phyloP scores from a whole-genome alignment of 139 green algal species.

The Coelastrella sp. region DNA sequence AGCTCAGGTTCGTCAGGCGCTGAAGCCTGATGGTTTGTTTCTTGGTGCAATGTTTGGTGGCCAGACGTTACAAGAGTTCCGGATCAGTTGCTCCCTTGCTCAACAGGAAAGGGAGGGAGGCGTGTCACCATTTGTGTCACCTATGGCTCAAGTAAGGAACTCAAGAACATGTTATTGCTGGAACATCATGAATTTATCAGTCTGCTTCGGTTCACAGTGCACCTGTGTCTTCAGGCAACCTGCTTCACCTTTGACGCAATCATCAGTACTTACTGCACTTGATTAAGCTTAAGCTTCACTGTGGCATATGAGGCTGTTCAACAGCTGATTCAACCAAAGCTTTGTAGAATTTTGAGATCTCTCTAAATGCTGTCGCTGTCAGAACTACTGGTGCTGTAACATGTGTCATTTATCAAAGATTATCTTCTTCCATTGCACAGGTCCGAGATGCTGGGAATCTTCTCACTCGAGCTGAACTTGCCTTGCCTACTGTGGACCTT shows the following conservation, averaged over 20 bases:
- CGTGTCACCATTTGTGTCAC: slow-evolving; percentile 75
- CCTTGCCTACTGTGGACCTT: slow-evolving; percentile 80
- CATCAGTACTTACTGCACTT: too few species aligned
- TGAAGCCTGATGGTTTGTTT: slow-evolving; percentile 84
- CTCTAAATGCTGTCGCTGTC: neutral
- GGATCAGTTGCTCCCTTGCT: slow-evolving; percentile 77
- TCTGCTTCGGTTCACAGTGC: too few species aligned
- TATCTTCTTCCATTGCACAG: too few species aligned
- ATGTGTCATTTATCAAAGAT: neutral
- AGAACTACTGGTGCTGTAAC: neutral
- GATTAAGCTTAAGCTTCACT: too few species aligned
- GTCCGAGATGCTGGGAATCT: slow-evolving; percentile 83
- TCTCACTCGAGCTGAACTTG: slow-evolving; percentile 72
- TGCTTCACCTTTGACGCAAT: too few species aligned
- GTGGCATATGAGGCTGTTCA: too few species aligned
- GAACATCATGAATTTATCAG: too few species aligned
- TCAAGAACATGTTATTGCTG: neutral
- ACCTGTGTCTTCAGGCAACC: too few species aligned
- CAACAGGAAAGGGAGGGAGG: slow-evolving; percentile 79
- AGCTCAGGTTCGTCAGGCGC: slow-evolving; percentile 60
- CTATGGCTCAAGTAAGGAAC: slow-evolving; percentile 73
- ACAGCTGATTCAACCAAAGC: too few species aligned
- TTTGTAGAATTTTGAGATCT: too few species aligned
- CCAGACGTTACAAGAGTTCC: slow-evolving; percentile 77
- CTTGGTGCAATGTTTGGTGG: slow-evolving; percentile 77